phyloP scores from a whole-genome alignment of 768 basidiomycete species.

The Termitomyces sp. region DNA sequence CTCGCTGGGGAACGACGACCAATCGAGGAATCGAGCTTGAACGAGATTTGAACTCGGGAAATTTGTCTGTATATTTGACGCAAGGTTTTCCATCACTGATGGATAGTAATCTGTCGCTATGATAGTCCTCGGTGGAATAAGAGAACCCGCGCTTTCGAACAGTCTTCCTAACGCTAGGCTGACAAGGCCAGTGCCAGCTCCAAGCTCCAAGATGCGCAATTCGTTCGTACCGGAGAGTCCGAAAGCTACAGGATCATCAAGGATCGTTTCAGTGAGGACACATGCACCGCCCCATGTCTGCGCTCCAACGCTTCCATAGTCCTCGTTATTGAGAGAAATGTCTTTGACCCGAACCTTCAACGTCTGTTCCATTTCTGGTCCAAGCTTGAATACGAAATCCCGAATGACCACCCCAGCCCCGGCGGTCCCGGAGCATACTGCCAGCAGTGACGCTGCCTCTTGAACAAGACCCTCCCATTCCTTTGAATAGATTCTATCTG shows the following conservation, averaged over 20 bases:
- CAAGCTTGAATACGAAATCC: slow-evolving; percentile 43
- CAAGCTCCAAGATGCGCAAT: slow-evolving; percentile 69
- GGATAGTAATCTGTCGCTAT: slow-evolving; percentile 80
- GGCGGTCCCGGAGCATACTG: slow-evolving; percentile 61
- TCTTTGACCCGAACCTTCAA: slow-evolving; percentile 56
- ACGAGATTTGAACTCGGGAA: slow-evolving; percentile 29
- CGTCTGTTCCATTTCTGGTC: slow-evolving; percentile 12
- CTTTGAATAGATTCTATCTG: neutral
- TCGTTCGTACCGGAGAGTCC: slow-evolving; percentile 28
- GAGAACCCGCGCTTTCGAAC: slow-evolving; percentile 22
- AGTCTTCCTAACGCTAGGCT: slow-evolving; percentile 58
- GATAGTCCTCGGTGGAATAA: slow-evolving; percentile 27
- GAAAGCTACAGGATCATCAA: slow-evolving; percentile 53
- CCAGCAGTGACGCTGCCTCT: slow-evolving; percentile 60
- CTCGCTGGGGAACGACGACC: slow-evolving; percentile 41
- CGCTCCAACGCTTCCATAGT: slow-evolving; percentile 72
- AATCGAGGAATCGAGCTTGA: slow-evolving; percentile 54
- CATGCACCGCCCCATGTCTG: slow-evolving; percentile 91
- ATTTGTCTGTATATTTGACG: slow-evolving; percentile 58
- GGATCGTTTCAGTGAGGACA: slow-evolving; percentile 74
- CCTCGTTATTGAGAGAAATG: slow-evolving; percentile 65
- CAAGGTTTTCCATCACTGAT: slow-evolving; percentile 68
- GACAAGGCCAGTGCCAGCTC: slow-evolving; percentile 83
- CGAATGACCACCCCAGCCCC: slow-evolving; percentile 60
- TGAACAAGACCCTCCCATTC: slow-evolving; percentile 42